Evolutionary conservation across 306 rosid genomes (phyloP).

Genomic region (Morella rubra): DNA sequence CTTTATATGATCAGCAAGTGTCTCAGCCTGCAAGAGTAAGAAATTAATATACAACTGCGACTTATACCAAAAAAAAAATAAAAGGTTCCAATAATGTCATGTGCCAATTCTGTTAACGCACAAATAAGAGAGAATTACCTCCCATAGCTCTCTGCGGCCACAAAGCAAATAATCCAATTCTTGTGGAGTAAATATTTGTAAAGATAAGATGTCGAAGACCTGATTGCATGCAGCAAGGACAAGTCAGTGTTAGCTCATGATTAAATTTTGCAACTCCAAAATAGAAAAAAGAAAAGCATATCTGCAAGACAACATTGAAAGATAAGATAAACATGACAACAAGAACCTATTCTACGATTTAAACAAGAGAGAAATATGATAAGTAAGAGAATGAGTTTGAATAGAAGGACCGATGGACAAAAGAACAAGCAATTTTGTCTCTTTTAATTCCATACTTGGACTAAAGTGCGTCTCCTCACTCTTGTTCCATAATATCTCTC

Average conservation of each 20-base stretch:
- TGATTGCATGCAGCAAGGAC: constrained; percentile 32
- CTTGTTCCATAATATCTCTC: neutral
- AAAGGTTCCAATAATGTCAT: constrained; percentile 7
- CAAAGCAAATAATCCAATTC: constrained; percentile 94
- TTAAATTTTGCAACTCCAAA: neutral
- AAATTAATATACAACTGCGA: neutral
- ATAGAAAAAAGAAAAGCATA: neutral
- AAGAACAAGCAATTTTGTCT: neutral
- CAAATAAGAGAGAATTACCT: constrained; percentile 46
- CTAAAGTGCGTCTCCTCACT: neutral
- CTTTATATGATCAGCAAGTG: constrained; percentile 90
- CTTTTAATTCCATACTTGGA: neutral
- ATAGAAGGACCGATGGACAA: neutral
- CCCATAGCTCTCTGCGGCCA: constrained; percentile 97
- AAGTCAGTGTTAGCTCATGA: neutral
- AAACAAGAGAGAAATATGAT: neutral
- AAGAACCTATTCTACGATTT: neutral
- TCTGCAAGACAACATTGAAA: neutral
- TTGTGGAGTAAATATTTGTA: constrained; percentile 82
- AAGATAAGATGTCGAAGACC: constrained; percentile 86
- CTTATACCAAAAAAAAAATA: neutral
- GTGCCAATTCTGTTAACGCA: neutral
- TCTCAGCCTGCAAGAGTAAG: constrained; percentile 63
- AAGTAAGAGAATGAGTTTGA: neutral
- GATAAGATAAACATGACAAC: too few species aligned